Conservation (phyloP, 2,329 filamentous ascomycete species). For the Venturia oleaginea region DNA sequence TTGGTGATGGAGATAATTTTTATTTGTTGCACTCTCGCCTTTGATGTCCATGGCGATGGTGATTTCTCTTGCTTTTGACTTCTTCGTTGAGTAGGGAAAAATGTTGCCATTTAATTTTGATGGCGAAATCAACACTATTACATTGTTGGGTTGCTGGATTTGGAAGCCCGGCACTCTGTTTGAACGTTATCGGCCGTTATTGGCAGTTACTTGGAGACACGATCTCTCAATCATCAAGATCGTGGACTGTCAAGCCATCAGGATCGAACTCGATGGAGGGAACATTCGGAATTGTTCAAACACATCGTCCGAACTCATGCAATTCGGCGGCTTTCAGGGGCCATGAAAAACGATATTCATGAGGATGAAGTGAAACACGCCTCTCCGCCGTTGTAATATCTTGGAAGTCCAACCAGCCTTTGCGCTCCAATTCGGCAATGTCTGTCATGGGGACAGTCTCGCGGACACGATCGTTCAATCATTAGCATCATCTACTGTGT, state of each 20-base stretch:
- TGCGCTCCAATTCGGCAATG: no score
- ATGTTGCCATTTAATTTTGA: background rate
- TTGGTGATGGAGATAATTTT: background rate
- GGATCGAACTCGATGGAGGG: background rate
- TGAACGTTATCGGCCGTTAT: no score
- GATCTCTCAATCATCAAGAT: background rate
- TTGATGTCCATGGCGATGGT: background rate
- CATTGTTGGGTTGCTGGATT: background rate
- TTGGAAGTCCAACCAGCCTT: no score
- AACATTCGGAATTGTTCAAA: no score
- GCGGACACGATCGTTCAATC: background rate
- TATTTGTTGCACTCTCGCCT: background rate
- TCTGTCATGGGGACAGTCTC: no score
- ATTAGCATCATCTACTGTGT: background rate
- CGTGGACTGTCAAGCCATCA: background rate
- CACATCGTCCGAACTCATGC: no score
- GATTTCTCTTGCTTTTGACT: background rate
- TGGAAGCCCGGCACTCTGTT: background rate
- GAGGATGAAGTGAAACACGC: no score
- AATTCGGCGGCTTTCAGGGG: no score
- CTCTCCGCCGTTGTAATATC: no score
- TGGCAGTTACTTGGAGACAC: background rate
- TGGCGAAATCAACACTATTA: background rate
- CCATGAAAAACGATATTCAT: no score
- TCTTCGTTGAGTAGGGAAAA: background rate